Base-by-base conservation (phyloP, 768 basidiomycete genomes). In the Mycena galericulata region DNA sequence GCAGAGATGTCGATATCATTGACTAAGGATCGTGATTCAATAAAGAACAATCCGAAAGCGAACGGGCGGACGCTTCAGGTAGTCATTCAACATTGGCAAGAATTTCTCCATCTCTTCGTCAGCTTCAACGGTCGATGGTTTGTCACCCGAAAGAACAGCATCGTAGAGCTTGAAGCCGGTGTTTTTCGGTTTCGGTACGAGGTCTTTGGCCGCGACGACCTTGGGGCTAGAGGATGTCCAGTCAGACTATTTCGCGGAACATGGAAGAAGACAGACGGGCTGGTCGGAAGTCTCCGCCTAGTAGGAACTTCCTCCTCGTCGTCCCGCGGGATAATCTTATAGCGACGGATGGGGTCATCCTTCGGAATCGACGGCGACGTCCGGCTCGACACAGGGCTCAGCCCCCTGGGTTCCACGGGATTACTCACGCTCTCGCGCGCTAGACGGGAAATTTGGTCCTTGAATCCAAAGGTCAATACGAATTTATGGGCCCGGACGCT, bases 51-150 rank as follows among this genome's bases (percentile, higher is more conserved):
- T 41, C 20, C 26, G 4, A 22, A 24, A 32, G 32, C 22, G 24
- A 34, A 26, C 11, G 11, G 6, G 77, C 87, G 46, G 68, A 92
- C 93, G 69, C 67, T 79, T 89, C 57, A 89, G 83, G 77, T 94
- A 95, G 68, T 93, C 91, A 65, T 88, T 86, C n/a, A 95, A 79
- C 83, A 95, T 83, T 0, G 93, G 90, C 49, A 92, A 66, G 74
- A 95, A 94, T 61, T 92, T 92, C 61, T 90, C 92, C 82, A 94
- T 87, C 72, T 94, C 92, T 6, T 82, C 74, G 70, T 90, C 90
- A 7, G 82, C 63, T 38, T 77, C 73, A 14, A 79, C 77, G 3
- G 78, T 60, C 6, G 75, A 45, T 10, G 72, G 22, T 36, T 77
- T 77, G 45, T 79, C 77, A 12, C 79, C 71, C 41, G 85, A 79